Percentiles rank a stretch among this genome's conserved stretches.
These are phyloP conservation scores for Phialophora verrucosa DNA, from an alignment of 2,329 filamentous ascomycete species.

Conservation along the genomic window DNA sequence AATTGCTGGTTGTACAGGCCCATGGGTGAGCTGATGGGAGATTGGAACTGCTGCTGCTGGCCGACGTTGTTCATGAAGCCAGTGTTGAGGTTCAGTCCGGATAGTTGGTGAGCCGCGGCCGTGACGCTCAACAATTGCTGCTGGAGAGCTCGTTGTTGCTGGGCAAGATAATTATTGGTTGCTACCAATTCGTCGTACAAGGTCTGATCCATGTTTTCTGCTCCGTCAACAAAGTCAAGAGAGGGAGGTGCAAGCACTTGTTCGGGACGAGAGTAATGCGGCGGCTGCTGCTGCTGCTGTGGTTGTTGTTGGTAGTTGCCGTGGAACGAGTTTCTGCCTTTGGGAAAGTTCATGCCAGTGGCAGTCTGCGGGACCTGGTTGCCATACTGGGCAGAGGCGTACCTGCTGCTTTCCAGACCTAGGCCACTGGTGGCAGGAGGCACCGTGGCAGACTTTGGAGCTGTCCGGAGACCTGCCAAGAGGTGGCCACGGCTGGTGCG, in stretches of 20 bases:
- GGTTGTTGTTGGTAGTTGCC: constrained; percentile 60
- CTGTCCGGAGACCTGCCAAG: constrained; percentile 88
- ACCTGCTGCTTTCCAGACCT: constrained; percentile 56
- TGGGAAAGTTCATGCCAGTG: constrained; percentile 60
- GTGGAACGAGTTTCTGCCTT: constrained; percentile 49
- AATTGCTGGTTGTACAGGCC: constrained; percentile 70
- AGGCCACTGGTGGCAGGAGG: constrained; percentile 65
- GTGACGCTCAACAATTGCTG: constrained; percentile 88
- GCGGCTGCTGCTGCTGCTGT: constrained; percentile 1
- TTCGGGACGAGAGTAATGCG: constrained; percentile 71
- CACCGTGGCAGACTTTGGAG: constrained; percentile 82
- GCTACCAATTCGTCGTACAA: constrained; percentile 87
- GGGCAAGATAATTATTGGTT: constrained; percentile 88
- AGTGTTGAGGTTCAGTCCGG: constrained; percentile 71
- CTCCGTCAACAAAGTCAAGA: constrained; percentile 72
- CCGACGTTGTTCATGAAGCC: constrained; percentile 47
- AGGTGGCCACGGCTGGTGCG: constrained; percentile 94
- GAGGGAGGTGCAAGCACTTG: constrained; percentile 85
- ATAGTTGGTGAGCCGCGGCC: constrained; percentile 80
- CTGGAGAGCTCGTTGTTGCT: constrained; percentile 93
- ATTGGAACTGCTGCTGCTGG: constrained; percentile 60
- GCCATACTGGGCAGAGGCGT: constrained; percentile 51
- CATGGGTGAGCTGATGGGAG: constrained; percentile 61
- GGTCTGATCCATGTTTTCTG: constrained; percentile 80
- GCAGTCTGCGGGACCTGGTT: constrained; percentile 65